phyloP scores from a whole-genome alignment of 2,329 filamentous ascomycete species.

The Botrytis galanthina region DNA sequence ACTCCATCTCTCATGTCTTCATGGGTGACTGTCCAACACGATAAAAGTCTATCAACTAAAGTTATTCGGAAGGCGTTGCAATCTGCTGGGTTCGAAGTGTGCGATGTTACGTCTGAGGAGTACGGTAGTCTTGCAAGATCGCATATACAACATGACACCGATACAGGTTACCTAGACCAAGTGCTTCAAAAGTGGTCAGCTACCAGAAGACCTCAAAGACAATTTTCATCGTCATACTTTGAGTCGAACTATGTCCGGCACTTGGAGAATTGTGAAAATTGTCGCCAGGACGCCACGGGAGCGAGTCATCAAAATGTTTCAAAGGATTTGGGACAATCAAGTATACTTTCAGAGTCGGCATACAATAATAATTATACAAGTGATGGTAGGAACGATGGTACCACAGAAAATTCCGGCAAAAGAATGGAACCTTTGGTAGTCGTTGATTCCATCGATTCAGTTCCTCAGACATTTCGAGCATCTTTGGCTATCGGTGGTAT shows the following conservation, averaged over 20 bases:
- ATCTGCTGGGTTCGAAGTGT: conserved; percentile 58
- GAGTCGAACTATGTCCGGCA: conserved; percentile 35
- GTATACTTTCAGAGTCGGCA: conserved; percentile 3
- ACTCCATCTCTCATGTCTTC: conserved; percentile 71
- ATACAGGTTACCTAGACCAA: conserved; percentile 34
- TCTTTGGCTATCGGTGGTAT: conserved; percentile 54
- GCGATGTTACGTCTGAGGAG: conserved; percentile 34
- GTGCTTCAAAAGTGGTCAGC: conserved; percentile 29
- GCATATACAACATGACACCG: conserved; percentile 24
- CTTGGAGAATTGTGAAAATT: conserved; percentile 51
- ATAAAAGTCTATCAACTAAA: conserved; percentile 43
- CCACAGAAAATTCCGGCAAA: neutral
- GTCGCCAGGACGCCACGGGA: conserved; percentile 42
- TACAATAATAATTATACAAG: neutral
- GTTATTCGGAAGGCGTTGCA: conserved; percentile 50
- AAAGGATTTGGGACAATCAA: conserved; percentile 5
- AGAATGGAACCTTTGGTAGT: conserved; percentile 35
- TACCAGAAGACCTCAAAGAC: conserved; percentile 26
- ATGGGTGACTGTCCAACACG: conserved; percentile 61
- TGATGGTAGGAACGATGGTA: conserved; percentile 5
- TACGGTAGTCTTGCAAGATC: conserved; percentile 1
- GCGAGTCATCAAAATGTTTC: conserved; percentile 28
- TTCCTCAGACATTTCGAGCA: conserved; percentile 47
- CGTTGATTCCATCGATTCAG: conserved; percentile 37
- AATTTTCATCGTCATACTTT: conserved; percentile 26